Evolutionary conservation across 345 rosid species (phyloP), one percentile per base, ranked within the genome.

Genomic region (Viola odorata): DNA sequence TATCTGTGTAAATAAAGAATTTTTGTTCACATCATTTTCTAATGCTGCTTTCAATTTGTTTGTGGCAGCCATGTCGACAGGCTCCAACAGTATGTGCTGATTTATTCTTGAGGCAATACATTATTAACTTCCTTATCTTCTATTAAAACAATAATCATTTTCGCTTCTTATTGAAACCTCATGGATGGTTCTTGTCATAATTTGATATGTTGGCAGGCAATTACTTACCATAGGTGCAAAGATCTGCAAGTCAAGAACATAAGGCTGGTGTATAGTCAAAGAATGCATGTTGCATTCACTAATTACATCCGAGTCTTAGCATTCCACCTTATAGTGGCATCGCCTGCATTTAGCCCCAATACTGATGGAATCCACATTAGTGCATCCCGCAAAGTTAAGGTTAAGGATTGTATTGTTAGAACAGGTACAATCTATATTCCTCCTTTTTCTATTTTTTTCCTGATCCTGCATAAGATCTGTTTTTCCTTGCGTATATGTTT

Each of bases 301-400:
- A 78, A 70, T 56, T 92, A 90, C 71, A 79, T 64, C 37, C 75
- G 86, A 65, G 98, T 92, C 53, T 49, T 39, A 14, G 62, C 64
- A 3, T 79, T 82, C 55, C 63, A 66, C 59, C 67, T 89, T 3
- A 53, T 62, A 41, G 91, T 87, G 69, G 69, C 73, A 45, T 91
- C 96, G 47, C 98, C 98, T 3, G 78, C 79, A 8, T 57, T 8
- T 12, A 92, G 96, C 73, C 98, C 98, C 14, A 92, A 92, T 45
- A 87, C 97, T 0, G 98, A 92, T 78, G 98, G 98, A 57, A 82
- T 89, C 65, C 98, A 89, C 61, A 74, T 92, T 23, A 89, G 94
- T 66, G 70, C 77, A 60, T 87, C 96, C 62, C 87, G 76, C 48
- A 84, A 85, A 64, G 82, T 92, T 55, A 62, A 66, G 54, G 66